Base-by-base conservation (phyloP, 1,284 basidiomycete species). In the Ceratobasidium papillatum region DNA sequence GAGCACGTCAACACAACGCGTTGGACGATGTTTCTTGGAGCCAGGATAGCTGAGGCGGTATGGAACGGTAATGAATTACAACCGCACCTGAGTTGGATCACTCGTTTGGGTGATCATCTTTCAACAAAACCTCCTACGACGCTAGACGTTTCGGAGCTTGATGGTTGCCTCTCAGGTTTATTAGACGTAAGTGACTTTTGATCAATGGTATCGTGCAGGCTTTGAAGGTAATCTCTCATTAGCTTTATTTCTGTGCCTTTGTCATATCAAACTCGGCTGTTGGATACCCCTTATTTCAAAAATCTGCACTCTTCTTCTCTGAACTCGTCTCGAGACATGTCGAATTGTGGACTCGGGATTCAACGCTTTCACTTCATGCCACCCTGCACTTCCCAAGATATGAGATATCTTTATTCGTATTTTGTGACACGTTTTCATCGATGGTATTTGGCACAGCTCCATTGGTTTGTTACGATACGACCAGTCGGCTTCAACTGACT, bases 11-110 rank as follows among this genome's bases (percentile, higher is more conserved):
- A 59, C 14, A 32, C 54, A 9, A 30, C 25, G 1, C 51, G 66
- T 19, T 69, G 52, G 66, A 56, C 38, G 0, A 69, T 59, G 66
- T 59, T 58, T 36, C 51, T 69, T 22, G 66, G 66, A 7, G 54
- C 66, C 36, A 34, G 54, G 38, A 69, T 69, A 27, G n/a, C 38
- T 4, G 32, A 69, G 11, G 52, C 41, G 9, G 5, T 71, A 11
- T 11, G 54, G 5, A n/a, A 43, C 14, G 66, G 52, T 22, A n/a
- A 25, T 17, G 25, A n/a, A 11, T 36, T 69, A 34, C 34, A 69
- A 47, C 36, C 32, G 43, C 58, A 69, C 22, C n/a, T 30, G 34
- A 27, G 47, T 9, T 45, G 22, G 32, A 69, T 69, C 19, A 11
- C 19, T 34, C 51, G 66, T 9, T 47, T 69, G 11, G 38, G 58